A percentile compares a stretch with the other conserved stretches of the same genome.
Evolutionary conservation across 768 basidiomycete species (phyloP).

Genomic region (Tephrocybe sp.): DNA sequence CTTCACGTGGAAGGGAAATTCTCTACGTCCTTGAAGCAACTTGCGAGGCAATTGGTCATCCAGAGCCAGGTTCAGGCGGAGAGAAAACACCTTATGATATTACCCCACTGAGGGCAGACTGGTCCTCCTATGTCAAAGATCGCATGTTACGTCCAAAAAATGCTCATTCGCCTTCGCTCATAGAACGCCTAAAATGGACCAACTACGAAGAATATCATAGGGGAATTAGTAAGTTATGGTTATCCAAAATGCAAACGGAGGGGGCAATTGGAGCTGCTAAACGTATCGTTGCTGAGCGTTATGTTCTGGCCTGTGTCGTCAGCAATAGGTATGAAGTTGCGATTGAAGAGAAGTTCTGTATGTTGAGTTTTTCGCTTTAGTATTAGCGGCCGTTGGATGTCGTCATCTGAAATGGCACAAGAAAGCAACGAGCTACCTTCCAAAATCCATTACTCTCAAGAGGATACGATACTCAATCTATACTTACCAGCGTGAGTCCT

Average conservation of each 20-base stretch:
- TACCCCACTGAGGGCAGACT: slow-evolving; percentile 51
- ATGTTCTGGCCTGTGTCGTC: slow-evolving; percentile 69
- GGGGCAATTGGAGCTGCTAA: slow-evolving; percentile 41
- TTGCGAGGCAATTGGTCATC: slow-evolving; percentile 65
- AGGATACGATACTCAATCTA: slow-evolving; percentile 40
- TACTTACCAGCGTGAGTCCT: slow-evolving; percentile 63
- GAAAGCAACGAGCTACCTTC: slow-evolving; percentile 55
- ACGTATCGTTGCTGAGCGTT: slow-evolving; percentile 52
- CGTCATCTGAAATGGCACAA: slow-evolving; percentile 67
- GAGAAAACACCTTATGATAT: neutral
- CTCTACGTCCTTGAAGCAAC: slow-evolving; percentile 68
- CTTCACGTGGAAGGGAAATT: slow-evolving; percentile 22
- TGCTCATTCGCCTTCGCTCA: slow-evolving; percentile 23
- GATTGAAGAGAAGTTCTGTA: neutral
- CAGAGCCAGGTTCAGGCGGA: slow-evolving; percentile 6
- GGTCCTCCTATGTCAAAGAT: slow-evolving; percentile 54
- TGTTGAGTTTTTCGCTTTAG: slow-evolving; percentile 28
- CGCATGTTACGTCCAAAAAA: slow-evolving; percentile 12
- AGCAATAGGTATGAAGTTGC: slow-evolving; percentile 52
- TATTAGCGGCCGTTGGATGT: slow-evolving; percentile 68
- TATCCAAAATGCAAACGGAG: slow-evolving; percentile 40
- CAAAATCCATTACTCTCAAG: slow-evolving; percentile 13
- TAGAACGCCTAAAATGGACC: slow-evolving; percentile 55
- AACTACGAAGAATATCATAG: slow-evolving; percentile 68
- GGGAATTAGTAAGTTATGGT: slow-evolving; percentile 70